Percentiles rank a stretch among this genome's conserved stretches.
Conservation (phyloP, 306 rosid genomes). For the Carpinus fangiana region DNA sequence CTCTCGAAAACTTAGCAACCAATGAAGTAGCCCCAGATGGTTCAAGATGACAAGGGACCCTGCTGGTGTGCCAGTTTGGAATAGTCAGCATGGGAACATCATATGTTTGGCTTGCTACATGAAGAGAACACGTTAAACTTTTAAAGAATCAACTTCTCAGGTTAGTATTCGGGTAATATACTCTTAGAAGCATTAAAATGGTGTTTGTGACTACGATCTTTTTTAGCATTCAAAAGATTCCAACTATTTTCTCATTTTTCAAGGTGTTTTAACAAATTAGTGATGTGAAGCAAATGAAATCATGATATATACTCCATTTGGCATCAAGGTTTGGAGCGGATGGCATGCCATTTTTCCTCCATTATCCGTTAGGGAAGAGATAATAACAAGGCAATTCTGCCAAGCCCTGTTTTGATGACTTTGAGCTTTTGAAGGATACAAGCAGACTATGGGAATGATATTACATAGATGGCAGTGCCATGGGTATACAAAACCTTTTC, state of each 20-base stretch:
- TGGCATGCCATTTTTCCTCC: not conserved
- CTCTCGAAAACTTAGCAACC: not conserved
- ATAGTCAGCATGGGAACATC: not conserved
- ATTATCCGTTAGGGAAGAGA: slow-evolving; percentile 43
- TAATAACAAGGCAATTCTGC: slow-evolving; percentile 71
- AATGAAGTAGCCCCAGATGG: not conserved
- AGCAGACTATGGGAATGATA: slow-evolving; percentile 83
- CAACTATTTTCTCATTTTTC: not conserved
- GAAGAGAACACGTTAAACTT: not conserved
- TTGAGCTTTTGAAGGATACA: slow-evolving; percentile 82
- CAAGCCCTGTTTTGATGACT: slow-evolving; percentile 64
- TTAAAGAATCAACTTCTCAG: not conserved
- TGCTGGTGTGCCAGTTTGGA: not conserved
- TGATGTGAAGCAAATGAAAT: too few relatives aligned
- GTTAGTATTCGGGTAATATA: not conserved
- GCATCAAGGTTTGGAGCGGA: not conserved
- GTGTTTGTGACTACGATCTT: not conserved
- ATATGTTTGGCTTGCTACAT: not conserved
- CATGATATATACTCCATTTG: not conserved
- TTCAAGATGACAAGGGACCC: not conserved
- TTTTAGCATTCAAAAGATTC: not conserved
- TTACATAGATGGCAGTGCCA: slow-evolving; percentile 84
- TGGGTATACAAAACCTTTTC: slow-evolving; percentile 47
- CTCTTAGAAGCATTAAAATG: not conserved
- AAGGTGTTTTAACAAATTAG: not conserved